phyloP scores from a whole-genome alignment of 306 rosid species.

The Betula pendula region DNA sequence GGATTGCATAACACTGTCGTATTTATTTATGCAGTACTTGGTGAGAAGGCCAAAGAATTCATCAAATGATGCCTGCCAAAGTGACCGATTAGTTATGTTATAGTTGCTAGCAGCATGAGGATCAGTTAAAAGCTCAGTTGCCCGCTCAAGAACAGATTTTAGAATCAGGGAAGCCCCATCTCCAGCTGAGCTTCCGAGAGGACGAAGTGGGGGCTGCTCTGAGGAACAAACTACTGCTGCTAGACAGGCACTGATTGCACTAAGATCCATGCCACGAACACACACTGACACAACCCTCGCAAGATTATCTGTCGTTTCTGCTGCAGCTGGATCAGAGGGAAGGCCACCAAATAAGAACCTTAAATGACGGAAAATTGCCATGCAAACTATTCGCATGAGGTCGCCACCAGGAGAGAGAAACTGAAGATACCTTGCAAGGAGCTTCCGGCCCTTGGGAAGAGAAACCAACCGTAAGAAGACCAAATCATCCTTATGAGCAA shows the following conservation, averaged over 20 bases:
- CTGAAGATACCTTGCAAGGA: constrained; percentile 69
- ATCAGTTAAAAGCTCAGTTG: constrained; percentile 82
- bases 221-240: constrained; percentile 91
- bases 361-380: constrained; percentile 89
- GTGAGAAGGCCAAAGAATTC: constrained; percentile 75
- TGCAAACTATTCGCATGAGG: constrained; percentile 83
- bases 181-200: constrained; percentile 85
- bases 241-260: constrained; percentile 90
- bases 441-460: constrained; percentile 88
- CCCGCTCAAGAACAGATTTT: constrained; percentile 84
- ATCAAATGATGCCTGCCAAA: constrained; percentile 96
- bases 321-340: constrained; percentile 69
- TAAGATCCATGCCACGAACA: constrained; percentile 76
- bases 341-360: constrained; percentile 82
- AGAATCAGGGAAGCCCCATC: constrained; percentile 88
- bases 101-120: constrained; percentile 75
- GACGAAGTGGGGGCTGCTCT: constrained; percentile 91
- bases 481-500: constrained; percentile 76
- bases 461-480: constrained; percentile 82
- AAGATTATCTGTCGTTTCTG: constrained; percentile 62
- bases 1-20: constrained; percentile 70
- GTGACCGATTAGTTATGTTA: constrained; percentile 60
- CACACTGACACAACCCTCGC: constrained; percentile 70
- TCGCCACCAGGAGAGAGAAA: constrained; percentile 72
- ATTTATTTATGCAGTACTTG: constrained; percentile 81